phyloP scores from a whole-genome alignment of 2,329 filamentous ascomycete genomes.

The Grosmannia clavigera region DNA sequence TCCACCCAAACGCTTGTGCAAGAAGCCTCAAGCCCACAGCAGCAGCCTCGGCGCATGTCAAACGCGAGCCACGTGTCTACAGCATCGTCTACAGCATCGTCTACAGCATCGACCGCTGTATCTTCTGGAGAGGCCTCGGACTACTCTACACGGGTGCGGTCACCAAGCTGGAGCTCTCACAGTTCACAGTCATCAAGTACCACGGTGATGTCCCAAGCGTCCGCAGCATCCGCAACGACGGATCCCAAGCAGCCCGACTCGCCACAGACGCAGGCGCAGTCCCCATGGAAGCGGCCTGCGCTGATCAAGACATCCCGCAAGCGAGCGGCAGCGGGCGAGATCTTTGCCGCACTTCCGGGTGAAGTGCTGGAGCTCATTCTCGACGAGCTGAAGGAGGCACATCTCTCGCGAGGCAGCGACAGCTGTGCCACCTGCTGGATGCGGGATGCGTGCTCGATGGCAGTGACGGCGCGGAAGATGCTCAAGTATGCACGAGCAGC shows the following conservation, averaged over 20 bases:
- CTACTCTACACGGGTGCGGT: constrained; percentile 10
- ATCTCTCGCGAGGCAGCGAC: constrained; percentile 32
- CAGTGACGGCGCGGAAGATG: constrained; percentile 38
- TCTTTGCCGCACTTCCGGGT: constrained; percentile 43
- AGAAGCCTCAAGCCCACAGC: neutral
- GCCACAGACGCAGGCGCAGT: constrained; percentile 11
- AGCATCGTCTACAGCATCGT: constrained; percentile 20
- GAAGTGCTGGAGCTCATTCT: constrained; percentile 48
- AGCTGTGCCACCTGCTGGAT: constrained; percentile 56
- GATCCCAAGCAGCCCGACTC: neutral
- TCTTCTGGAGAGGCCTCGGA: constrained; percentile 17
- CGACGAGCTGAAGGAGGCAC: constrained; percentile 36
- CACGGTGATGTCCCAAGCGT: neutral
- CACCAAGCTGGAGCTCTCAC: constrained; percentile 16
- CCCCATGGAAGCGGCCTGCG: constrained; percentile 4
- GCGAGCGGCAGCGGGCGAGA: constrained; percentile 28
- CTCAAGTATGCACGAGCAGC: constrained; percentile 36
- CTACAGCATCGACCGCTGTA: constrained; percentile 14
- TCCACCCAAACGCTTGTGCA: neutral
- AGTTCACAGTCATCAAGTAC: constrained; percentile 15
- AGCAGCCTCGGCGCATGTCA: constrained; percentile 13
- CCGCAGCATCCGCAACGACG: neutral
- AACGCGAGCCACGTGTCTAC: constrained; percentile 14
- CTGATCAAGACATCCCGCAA: constrained; percentile 13
- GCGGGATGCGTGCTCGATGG: constrained; percentile 43